Base-by-base conservation (phyloP, 805 yeast species). In the Clavispora phyllophila region DNA sequence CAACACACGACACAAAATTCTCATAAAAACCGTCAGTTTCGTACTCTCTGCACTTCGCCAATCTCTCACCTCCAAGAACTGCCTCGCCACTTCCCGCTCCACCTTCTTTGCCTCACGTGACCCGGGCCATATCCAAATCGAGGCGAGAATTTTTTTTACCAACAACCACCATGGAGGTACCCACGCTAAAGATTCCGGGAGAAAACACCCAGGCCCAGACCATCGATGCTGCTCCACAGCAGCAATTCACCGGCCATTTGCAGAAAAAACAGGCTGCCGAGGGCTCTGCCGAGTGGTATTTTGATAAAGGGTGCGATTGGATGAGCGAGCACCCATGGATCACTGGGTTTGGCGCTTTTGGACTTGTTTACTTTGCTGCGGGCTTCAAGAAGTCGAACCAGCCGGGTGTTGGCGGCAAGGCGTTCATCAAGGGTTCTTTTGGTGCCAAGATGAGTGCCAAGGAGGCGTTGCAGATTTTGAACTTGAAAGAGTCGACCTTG, bases 381-480 rank as follows among this genome's bases (percentile, higher is more conserved):
- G 90, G 90, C 3, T 63, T 78, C 10, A 76, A 82, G 62, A 84
- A 81, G 61, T 64, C 77, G 4, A 77, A 74, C 48, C 84, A 81
- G 48, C 84, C 88, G n/a, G 84, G 87, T 31, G 60, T 76, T 18
- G 70, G 73, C 43, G 84, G 84, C 9, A 77, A 79, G 50, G 79
- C 84, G 17, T 91, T 82, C 57, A 68, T 73, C 59, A 87, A 82
- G 60, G 99, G 98, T 44, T 87, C 96, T 1, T 91, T 91, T 65
- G 96, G 90, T 28, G 62, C 78, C n/a, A 93, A 91, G 63, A 88
- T 91, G 96, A 75, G 77, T 45, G 82, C 90, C 36, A 82, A 78
- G 53, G 99, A 91, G 61, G 97, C 97, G 3, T 72, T 89, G 47
- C 89, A 79, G 58, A 86, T 91, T 24, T 75, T 91, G 53, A 85